Percentiles rank a stretch among this genome's conserved stretches.
phyloP scores from a whole-genome alignment of 2,329 filamentous ascomycete species.

The Bisporella sp. region DNA sequence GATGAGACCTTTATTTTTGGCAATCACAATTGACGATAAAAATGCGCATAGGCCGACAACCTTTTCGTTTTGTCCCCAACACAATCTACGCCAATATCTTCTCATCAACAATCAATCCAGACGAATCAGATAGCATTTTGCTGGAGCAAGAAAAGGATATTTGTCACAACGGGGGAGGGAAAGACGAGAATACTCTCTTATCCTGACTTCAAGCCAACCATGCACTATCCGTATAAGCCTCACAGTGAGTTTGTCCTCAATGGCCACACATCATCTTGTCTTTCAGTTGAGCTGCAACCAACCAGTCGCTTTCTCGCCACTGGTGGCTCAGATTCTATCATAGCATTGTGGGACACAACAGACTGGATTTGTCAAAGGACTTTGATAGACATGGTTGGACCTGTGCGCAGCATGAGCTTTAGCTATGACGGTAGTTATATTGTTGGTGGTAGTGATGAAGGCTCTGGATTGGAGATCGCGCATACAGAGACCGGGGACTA shows the following conservation, averaged over 20 bases:
- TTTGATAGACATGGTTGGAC: slow-evolving; percentile 60
- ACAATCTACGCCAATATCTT: slow-evolving; percentile 46
- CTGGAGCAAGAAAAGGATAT: slow-evolving; percentile 64
- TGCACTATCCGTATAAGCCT: slow-evolving; percentile 38
- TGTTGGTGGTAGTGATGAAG: slow-evolving; percentile 61
- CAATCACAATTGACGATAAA: slow-evolving; percentile 1
- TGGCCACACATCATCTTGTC: slow-evolving; percentile 67
- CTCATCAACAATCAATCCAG: slow-evolving; percentile 54
- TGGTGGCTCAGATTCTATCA: slow-evolving; percentile 68
- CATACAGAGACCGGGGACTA: slow-evolving; percentile 70
- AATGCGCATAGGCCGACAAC: slow-evolving; percentile 44
- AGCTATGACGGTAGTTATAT: slow-evolving; percentile 73
- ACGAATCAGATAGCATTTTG: slow-evolving; percentile 71
- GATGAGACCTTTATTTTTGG: background rate
- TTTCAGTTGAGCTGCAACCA: slow-evolving; percentile 63
- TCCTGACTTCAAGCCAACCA: slow-evolving; percentile 51
- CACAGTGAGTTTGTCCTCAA: slow-evolving; percentile 52
- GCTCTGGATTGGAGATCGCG: slow-evolving; percentile 58
- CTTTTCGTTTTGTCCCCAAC: slow-evolving; percentile 57
- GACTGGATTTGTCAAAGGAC: slow-evolving; percentile 73
- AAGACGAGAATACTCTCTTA: slow-evolving; percentile 63
- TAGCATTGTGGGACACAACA: slow-evolving; percentile 70
- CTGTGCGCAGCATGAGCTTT: slow-evolving; percentile 65
- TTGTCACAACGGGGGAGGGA: slow-evolving; percentile 66
- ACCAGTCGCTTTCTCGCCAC: slow-evolving; percentile 66